A percentile compares a stretch with the other conserved stretches of the same genome.
Evolutionary conservation across 2,329 filamentous ascomycete species (phyloP).

Genomic region (Nemania sp.): DNA sequence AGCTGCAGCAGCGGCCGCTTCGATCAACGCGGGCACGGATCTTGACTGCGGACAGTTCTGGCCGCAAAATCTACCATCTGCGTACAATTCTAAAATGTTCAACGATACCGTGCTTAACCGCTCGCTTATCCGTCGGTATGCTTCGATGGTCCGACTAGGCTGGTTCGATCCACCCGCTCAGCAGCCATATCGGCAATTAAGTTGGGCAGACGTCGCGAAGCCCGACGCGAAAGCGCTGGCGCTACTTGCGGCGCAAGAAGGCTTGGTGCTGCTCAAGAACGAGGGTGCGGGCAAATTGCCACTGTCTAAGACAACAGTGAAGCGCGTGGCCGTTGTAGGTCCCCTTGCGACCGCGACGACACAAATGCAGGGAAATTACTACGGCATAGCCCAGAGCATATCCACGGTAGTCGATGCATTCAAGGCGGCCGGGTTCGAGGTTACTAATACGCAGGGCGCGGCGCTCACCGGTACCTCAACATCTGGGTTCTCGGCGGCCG

Average conservation of each 20-base stretch:
- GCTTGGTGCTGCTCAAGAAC: conserved; percentile 58
- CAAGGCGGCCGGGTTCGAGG: conserved; percentile 30
- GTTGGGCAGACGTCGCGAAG: conserved; percentile 59
- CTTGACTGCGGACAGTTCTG: conserved; percentile 39
- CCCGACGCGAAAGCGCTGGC: conserved; percentile 58
- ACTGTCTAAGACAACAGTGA: conserved; percentile 38
- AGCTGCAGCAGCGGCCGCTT: conserved; percentile 40
- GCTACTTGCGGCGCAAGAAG: conserved; percentile 54
- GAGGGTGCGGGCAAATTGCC: conserved; percentile 47
- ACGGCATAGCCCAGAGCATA: conserved; percentile 34
- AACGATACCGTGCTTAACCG: conserved; percentile 51
- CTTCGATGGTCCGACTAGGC: conserved; percentile 57
- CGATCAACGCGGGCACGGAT: conserved; percentile 45
- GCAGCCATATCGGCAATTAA: conserved; percentile 54
- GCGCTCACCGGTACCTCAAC: conserved; percentile 40
- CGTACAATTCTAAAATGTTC: conserved; percentile 42
- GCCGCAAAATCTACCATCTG: conserved; percentile 35
- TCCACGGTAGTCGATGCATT: conserved; percentile 33
- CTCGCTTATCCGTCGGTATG: conserved; percentile 56
- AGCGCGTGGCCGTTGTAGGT: conserved; percentile 58
- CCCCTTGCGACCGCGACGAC: conserved; percentile 60
- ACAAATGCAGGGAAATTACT: conserved; percentile 61
- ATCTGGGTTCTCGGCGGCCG: conserved; percentile 37
- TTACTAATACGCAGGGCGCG: conserved; percentile 30
- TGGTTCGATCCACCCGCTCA: conserved; percentile 57